Evolutionary conservation across 345 rosid species (phyloP).

Genomic region (Fremontodendron californicum): DNA sequence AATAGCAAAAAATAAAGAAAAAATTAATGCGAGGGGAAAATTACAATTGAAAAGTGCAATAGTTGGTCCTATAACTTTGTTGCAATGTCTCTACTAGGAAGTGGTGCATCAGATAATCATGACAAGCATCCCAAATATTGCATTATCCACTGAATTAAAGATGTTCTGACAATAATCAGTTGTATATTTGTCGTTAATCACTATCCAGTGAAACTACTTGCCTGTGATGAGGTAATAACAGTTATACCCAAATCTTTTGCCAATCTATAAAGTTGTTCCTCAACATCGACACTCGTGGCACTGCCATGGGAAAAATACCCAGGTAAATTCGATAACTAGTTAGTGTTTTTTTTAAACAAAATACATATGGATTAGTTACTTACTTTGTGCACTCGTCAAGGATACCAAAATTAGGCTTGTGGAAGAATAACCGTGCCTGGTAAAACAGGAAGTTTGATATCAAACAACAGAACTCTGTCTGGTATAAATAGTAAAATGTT

Average conservation of each 20-base stretch:
- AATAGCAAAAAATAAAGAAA: not conserved
- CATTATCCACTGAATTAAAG: not conserved
- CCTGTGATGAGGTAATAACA: constrained; percentile 91
- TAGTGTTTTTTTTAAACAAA: not conserved
- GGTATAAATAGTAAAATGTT: not conserved
- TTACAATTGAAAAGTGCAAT: not conserved
- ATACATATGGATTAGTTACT: constrained; percentile 13
- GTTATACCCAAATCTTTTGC: constrained; percentile 85
- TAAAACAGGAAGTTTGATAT: constrained; percentile 19
- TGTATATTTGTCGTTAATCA: not conserved
- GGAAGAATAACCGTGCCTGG: constrained; percentile 94
- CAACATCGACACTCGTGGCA: constrained; percentile 94
- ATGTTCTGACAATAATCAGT: not conserved
- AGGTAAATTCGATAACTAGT: not conserved
- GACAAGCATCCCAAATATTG: not conserved
- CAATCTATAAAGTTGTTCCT: constrained; percentile 87
- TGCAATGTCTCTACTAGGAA: not conserved
- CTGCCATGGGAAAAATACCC: constrained; percentile 35
- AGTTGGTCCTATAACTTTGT: not conserved
- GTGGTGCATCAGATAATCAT: not conserved
- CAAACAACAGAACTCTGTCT: constrained; percentile 6
- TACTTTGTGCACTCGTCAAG: constrained; percentile 99
- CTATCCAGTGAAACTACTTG: constrained; percentile 23
- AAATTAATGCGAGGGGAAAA: not conserved
- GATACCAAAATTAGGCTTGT: constrained; percentile 84